Evolutionary conservation across 768 basidiomycete species (phyloP).

Genomic region (Pleurotus cornucopiae): DNA sequence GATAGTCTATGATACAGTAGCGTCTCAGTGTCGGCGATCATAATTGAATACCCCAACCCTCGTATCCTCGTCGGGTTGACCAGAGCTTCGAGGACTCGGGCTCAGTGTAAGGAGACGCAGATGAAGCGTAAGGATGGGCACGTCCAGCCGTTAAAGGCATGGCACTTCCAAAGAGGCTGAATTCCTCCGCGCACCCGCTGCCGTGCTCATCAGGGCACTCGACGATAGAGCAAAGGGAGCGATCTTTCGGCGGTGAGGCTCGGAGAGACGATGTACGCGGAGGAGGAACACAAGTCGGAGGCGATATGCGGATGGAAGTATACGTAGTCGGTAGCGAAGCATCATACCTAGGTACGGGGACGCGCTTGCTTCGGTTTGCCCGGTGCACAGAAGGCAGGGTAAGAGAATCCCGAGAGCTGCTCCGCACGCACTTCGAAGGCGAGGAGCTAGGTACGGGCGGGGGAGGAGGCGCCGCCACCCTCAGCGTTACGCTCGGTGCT

Average conservation of each 20-base stretch:
- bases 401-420: constrained; percentile 2
- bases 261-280: not conserved
- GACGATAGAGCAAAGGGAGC: constrained; percentile 25
- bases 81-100: constrained; percentile 20
- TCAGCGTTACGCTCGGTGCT: not conserved
- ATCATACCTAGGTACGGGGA: not conserved
- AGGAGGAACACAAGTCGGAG: not conserved
- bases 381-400: constrained; percentile 6
- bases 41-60: constrained; percentile 16
- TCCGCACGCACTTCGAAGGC: not conserved
- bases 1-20: not conserved
- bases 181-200: constrained; percentile 20
- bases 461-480: constrained; percentile 7
- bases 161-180: constrained; percentile 15
- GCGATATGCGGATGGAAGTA: constrained; percentile 1
- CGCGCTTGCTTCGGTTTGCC: not conserved
- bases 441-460: constrained; percentile 9
- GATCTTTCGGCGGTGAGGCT: constrained; percentile 12
- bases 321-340: constrained; percentile 1
- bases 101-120: constrained; percentile 8
- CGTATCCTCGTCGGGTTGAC: constrained; percentile 23
- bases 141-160: constrained; percentile 2
- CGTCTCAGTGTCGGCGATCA: not conserved
- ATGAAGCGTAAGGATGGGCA: not conserved
- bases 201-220: constrained; percentile 32